Evolutionary conservation across 164 flowering plant genomes (phyloP).

Genomic region (Chloranthus sessilifolius): DNA sequence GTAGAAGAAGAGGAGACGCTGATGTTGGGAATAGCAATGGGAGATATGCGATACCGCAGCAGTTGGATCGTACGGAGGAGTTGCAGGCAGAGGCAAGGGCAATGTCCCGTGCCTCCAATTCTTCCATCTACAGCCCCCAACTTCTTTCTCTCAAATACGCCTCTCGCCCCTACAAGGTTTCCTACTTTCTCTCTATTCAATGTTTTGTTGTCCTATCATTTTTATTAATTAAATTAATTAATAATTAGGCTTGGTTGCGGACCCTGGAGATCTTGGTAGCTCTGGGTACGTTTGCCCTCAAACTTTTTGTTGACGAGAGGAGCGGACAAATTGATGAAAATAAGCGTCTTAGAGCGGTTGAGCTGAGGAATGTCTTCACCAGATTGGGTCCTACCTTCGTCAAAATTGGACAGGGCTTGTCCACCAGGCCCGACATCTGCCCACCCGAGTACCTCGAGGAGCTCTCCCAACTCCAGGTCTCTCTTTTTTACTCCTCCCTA

Average conservation of each 20-base stretch:
- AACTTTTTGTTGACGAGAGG: slow-evolving; percentile 57
- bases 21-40: no score
- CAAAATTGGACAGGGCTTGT: slow-evolving; percentile 91
- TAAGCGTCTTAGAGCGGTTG: slow-evolving; percentile 56
- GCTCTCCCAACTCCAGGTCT: slow-evolving; percentile 83
- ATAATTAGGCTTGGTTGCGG: slow-evolving; percentile 54
- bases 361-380: slow-evolving; percentile 53
- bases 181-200: not conserved
- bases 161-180: slow-evolving; percentile 71
- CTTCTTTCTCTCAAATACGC: slow-evolving; percentile 53
- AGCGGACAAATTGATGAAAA: slow-evolving; percentile 52
- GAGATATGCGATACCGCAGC: slow-evolving; percentile 1
- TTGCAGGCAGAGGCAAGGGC: slow-evolving; percentile 88
- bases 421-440: slow-evolving; percentile 92
- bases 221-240: not conserved
- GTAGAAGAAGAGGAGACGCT: no score
- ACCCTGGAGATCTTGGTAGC: slow-evolving; percentile 51
- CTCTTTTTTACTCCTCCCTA: not conserved
- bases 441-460: slow-evolving; percentile 96
- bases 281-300: slow-evolving; percentile 62
- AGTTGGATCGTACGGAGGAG: slow-evolving; percentile 44
- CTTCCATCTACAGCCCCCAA: slow-evolving; percentile 73
- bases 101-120: slow-evolving; percentile 77
- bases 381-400: slow-evolving; percentile 93
- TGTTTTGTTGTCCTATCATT: not conserved